Conservation (phyloP, 768 basidiomycete species). For the Rickenella mellea region DNA sequence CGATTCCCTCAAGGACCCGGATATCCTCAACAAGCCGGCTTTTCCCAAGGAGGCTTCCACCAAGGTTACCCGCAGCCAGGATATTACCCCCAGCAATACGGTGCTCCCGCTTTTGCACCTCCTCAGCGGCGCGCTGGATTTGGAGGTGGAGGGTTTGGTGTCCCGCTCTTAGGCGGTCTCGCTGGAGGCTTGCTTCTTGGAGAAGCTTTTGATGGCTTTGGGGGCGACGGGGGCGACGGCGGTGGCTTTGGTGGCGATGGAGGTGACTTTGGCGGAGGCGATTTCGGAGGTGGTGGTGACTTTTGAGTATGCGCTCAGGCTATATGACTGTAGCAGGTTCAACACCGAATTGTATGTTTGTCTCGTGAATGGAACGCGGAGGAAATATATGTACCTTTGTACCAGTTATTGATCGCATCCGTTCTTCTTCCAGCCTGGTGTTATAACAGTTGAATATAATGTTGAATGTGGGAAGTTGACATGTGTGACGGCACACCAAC, state of each 20-base stretch:
- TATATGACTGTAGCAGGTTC: too few species aligned
- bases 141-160: conserved; percentile 23
- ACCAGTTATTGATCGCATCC: too few species aligned
- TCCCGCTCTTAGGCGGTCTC: conserved; percentile 35
- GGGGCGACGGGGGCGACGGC: conserved; percentile 15
- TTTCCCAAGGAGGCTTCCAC: neutral
- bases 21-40: conserved; percentile 16
- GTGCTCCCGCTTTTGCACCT: neutral
- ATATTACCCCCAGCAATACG: conserved; percentile 7
- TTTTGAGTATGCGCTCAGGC: too few species aligned
- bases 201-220: conserved; percentile 30
- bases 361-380: too few species aligned
- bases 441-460: too few species aligned
- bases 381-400: too few species aligned
- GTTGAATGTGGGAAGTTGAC: too few species aligned
- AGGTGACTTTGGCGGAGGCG: conserved; percentile 15
- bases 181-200: conserved; percentile 43
- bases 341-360: too few species aligned
- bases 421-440: too few species aligned
- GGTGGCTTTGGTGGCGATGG: conserved; percentile 15
- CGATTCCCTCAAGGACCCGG: conserved; percentile 7
- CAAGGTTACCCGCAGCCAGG: conserved; percentile 5
- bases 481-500: too few species aligned
- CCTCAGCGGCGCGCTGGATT: conserved; percentile 6
- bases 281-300: conserved; percentile 13